phyloP scores from a whole-genome alignment of 352 stramenopile species.

The Globisporangium barbulae region DNA sequence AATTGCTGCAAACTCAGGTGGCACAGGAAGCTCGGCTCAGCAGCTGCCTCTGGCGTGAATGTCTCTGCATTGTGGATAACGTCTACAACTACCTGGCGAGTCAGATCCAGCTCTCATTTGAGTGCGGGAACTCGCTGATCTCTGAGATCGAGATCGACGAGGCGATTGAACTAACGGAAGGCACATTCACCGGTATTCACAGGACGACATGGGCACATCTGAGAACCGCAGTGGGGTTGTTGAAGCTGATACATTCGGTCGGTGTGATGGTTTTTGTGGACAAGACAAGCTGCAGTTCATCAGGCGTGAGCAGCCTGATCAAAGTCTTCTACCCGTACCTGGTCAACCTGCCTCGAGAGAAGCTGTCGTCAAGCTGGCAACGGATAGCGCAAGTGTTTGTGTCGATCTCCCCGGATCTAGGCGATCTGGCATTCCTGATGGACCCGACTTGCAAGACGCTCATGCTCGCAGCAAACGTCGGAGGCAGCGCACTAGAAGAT shows the following conservation, averaged over 20 bases:
- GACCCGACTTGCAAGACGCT: conserved; percentile 50
- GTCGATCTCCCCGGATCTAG: conserved; percentile 21
- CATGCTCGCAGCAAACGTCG: conserved; percentile 29
- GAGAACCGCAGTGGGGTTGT: conserved; percentile 17
- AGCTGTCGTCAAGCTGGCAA: conserved; percentile 37
- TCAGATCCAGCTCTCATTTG: conserved; percentile 16
- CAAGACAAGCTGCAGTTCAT: not conserved
- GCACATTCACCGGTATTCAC: conserved; percentile 25
- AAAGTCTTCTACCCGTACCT: conserved; percentile 76
- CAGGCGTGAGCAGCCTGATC: conserved; percentile 37
- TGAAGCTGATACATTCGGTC: conserved; percentile 16
- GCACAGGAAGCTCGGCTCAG: conserved; percentile 24
- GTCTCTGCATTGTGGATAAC: conserved; percentile 12
- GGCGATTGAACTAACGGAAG: conserved; percentile 28
- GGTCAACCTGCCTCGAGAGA: conserved; percentile 43
- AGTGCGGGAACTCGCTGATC: conserved; percentile 29
- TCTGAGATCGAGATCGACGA: conserved; percentile 44
- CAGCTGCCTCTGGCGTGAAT: conserved; percentile 8
- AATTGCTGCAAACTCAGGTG: conserved; percentile 19
- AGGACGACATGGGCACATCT: conserved; percentile 24
- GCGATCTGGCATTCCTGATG: conserved; percentile 30
- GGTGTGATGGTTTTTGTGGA: too few relatives aligned
- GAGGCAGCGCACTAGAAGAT: not conserved
- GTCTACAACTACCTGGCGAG: conserved; percentile 16
- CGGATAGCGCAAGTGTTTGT: conserved; percentile 25